Conservation (phyloP, 2,329 filamentous ascomycete genomes). For the Xylariaceae sp. region DNA sequence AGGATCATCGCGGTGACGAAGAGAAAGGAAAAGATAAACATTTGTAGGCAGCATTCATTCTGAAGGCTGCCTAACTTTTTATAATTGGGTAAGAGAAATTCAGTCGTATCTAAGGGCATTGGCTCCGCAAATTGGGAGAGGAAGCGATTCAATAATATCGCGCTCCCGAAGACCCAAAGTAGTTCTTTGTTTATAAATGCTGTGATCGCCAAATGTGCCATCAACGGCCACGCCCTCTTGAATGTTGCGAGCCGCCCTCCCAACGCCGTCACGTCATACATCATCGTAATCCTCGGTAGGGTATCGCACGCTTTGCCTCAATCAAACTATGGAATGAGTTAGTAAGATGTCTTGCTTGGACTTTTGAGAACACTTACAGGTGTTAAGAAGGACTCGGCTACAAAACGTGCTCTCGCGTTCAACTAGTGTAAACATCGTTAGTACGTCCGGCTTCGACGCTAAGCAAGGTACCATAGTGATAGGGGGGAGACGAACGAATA, state of each 20-base stretch:
- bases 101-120: not conserved
- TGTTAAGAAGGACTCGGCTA: constrained; percentile 96
- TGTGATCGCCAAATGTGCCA: constrained; percentile 5
- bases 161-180: not conserved
- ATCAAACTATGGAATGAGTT: constrained; percentile 14
- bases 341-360: not conserved
- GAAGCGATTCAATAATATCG: not conserved
- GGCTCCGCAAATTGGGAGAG: not conserved
- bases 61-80: not conserved
- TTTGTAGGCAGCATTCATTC: not conserved
- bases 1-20: not conserved
- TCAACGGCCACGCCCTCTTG: not conserved
- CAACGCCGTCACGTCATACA: constrained; percentile 10
- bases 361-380: constrained; percentile 53
- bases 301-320: not conserved
- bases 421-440: constrained; percentile 52
- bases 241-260: constrained; percentile 2
- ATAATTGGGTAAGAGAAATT: not conserved
- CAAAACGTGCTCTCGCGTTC: constrained; percentile 93
- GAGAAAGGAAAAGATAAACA: not conserved
- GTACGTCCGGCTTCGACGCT: not conserved
- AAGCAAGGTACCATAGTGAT: not conserved
- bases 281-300: constrained; percentile 7
- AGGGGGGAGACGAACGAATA: constrained; percentile 67
- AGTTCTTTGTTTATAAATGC: constrained; percentile 7